Evolutionary conservation across 1,284 basidiomycete genomes (phyloP).

Genomic region (Mycena sp.): DNA sequence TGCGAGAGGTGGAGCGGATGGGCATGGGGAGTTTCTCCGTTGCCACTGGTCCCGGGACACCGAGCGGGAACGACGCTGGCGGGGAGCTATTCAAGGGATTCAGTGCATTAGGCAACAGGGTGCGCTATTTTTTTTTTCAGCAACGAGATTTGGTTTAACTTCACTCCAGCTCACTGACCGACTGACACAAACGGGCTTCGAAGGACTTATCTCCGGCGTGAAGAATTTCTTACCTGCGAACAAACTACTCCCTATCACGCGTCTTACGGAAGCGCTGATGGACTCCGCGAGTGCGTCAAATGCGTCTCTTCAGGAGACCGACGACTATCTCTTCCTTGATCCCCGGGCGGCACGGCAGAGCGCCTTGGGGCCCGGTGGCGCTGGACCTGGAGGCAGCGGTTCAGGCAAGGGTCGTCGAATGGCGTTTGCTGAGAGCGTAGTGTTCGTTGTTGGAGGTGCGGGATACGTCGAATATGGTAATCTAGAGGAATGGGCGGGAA

Average conservation of each 20-base stretch:
- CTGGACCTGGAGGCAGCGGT: conserved; percentile 47
- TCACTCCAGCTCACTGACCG: conserved; percentile 84
- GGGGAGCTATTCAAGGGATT: conserved; percentile 92
- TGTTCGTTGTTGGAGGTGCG: conserved; percentile 97
- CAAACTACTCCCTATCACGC: conserved; percentile 93
- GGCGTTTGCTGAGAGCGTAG: conserved; percentile 89
- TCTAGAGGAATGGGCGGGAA: conserved; percentile 88
- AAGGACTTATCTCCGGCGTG: conserved; percentile 96
- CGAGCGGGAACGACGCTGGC: conserved; percentile 79
- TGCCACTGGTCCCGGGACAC: conserved; percentile 55
- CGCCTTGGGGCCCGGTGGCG: conserved; percentile 60
- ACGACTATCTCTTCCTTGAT: conserved; percentile 96
- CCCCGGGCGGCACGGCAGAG: conserved; percentile 79
- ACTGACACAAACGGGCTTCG: conserved; percentile 93
- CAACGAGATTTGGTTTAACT: background rate
- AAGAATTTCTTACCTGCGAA: conserved; percentile 98
- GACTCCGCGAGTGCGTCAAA: conserved; percentile 93
- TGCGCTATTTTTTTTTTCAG: conserved; percentile 48
- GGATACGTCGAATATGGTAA: conserved; percentile 99
- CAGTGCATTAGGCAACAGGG: conserved; percentile 90
- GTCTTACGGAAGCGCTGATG: conserved; percentile 96
- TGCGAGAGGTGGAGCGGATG: conserved; percentile 87
- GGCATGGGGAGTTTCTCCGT: conserved; percentile 47
- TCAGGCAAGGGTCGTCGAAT: conserved; percentile 68
- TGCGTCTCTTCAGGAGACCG: conserved; percentile 94